phyloP scores from a whole-genome alignment of 2,329 filamentous ascomycete genomes.

The Pseudogymnoascus sp. region DNA sequence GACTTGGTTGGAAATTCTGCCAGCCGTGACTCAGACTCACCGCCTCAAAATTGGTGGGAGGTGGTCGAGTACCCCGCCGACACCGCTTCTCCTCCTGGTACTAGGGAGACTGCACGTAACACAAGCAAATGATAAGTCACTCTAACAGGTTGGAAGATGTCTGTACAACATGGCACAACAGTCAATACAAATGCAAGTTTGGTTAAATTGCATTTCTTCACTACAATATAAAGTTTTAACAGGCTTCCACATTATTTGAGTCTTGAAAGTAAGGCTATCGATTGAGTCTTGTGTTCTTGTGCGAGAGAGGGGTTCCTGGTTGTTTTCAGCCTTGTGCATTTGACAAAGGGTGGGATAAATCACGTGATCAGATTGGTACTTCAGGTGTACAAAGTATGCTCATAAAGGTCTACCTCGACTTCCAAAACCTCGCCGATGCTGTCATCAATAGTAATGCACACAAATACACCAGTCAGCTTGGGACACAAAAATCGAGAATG shows the following conservation, averaged over 20 bases:
- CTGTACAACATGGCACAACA: not conserved
- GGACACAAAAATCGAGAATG: not conserved
- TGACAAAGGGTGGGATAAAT: not conserved
- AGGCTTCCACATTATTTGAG: no score
- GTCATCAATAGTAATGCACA: not conserved
- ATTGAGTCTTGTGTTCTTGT: no score
- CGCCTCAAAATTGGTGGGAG: not conserved
- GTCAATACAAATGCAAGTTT: not conserved
- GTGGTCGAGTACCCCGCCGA: not conserved
- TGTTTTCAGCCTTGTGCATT: not conserved
- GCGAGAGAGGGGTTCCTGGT: not conserved
- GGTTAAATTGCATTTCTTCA: not conserved
- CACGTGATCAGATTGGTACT: not conserved
- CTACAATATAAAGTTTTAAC: no score
- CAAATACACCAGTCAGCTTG: not conserved
- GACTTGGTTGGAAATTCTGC: slow-evolving; percentile 13
- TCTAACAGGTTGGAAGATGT: not conserved
- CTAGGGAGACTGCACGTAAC: no score
- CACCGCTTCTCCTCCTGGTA: not conserved
- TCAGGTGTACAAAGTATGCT: no score
- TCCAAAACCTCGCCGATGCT: not conserved
- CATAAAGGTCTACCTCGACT: no score
- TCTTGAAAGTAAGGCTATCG: no score
- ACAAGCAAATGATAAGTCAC: not conserved
- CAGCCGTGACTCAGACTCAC: slow-evolving; percentile 13